Conservation (phyloP, 257 asterid species). For the Plantago elongata region DNA sequence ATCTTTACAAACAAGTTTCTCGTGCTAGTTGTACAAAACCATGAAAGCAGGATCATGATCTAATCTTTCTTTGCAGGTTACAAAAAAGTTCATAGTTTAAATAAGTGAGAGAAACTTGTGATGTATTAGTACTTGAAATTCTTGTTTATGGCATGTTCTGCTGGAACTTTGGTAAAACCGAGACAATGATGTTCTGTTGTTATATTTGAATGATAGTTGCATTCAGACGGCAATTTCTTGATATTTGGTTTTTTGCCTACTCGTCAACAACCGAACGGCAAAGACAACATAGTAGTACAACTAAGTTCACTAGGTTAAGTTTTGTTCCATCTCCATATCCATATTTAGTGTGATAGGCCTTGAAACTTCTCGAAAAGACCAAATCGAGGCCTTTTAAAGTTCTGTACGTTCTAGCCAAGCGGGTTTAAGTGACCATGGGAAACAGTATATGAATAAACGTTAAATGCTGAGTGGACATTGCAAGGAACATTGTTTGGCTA, state of each 20-base stretch:
- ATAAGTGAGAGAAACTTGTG: conserved; percentile 12
- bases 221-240: not conserved
- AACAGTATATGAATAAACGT: not conserved
- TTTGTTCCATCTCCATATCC: too few relatives aligned
- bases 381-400: too few relatives aligned
- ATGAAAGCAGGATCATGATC: conserved; percentile 26
- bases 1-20: conserved; percentile 44
- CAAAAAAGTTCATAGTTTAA: not conserved
- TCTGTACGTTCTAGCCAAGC: not conserved
- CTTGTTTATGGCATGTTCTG: conserved; percentile 6
- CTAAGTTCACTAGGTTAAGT: too few relatives aligned
- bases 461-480: not conserved
- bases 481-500: not conserved
- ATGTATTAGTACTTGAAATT: conserved; percentile 2
- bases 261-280: not conserved
- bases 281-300: not conserved
- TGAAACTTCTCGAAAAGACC: too few relatives aligned
- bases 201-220: conserved; percentile 7
- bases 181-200: conserved; percentile 13
- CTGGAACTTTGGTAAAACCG: conserved; percentile 22
- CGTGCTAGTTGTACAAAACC: conserved; percentile 47
- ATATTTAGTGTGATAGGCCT: not conserved
- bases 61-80: conserved; percentile 18
- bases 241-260: not conserved
- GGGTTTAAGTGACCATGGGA: not conserved